These are phyloP conservation scores for Cymbopogon citratus DNA, from an alignment of 176 grass and related monocot genomes.

Conservation along the genomic window DNA sequence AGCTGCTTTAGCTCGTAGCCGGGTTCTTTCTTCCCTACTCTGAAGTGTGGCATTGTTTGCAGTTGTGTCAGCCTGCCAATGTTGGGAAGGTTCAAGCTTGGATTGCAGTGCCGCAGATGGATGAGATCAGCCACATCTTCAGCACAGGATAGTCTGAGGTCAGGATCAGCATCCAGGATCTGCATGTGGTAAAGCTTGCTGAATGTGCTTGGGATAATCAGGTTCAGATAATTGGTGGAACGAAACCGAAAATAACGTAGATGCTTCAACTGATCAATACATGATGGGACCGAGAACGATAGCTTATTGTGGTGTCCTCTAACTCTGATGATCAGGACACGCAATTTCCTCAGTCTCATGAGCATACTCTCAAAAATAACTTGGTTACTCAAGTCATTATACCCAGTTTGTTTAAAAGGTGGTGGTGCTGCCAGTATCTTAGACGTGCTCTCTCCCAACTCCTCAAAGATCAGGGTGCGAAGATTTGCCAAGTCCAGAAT, in stretches of 20 bases:
- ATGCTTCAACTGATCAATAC: constrained; percentile 29
- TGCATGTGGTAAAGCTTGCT: constrained; percentile 34
- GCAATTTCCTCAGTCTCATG: background rate
- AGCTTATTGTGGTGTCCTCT: background rate
- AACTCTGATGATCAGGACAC: background rate
- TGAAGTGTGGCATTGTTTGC: background rate
- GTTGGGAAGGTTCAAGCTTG: background rate
- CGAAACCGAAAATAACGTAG: constrained; percentile 14
- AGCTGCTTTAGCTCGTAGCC: background rate
- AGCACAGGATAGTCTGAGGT: background rate
- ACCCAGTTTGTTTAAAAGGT: too few relatives aligned
- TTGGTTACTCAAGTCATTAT: background rate
- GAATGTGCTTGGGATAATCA: constrained; percentile 21
- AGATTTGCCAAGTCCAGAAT: background rate
- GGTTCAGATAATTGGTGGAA: background rate
- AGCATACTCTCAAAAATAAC: background rate
- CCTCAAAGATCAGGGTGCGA: background rate
- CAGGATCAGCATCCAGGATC: constrained; percentile 7
- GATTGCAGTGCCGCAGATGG: background rate
- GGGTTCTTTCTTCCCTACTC: background rate
- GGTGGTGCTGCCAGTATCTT: background rate
- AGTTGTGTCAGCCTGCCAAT: constrained; percentile 3
- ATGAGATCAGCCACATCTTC: background rate
- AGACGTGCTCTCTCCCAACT: background rate
- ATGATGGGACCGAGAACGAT: background rate